Evolutionary conservation across 2,329 filamentous ascomycete genomes (phyloP), one percentile per base, ranked within the genome.

Genomic region (Cytospora paraplurivora): DNA sequence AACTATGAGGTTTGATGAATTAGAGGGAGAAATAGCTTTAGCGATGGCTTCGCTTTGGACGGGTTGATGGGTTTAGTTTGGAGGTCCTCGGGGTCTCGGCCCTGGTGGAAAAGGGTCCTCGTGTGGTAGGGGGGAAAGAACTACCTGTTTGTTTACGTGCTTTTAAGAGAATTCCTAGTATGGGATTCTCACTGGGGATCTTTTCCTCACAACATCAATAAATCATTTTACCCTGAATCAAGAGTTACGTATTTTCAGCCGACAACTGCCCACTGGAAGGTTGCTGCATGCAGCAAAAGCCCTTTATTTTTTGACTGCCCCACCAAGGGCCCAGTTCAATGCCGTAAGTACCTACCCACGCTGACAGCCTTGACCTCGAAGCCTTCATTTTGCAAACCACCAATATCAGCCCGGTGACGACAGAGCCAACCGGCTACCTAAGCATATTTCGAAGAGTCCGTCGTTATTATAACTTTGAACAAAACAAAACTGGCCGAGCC

Each of bases 281-380:
- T 13, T 44, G 41, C 41, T 44, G 41, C 41, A 44, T 33, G 51
- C 58, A 54, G 58, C 58, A 61, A 27, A 27, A 61, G 58, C 58
- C 58, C 58, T 61, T 61, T 55, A 11, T 49, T 55, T 61, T 56
- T 61, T 61, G 51, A 55, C 32, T 50, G 52, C 59, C 59, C 59
- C 59, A 61, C 59, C 51, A 61, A 50, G 38, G 8, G 8, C 32
- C 38, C 33, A 55, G 59, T 27, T 27, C 27, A 27, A 34, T 55
- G 44, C 44, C 44, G n/a, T 47, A 47, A 47, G 44, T 47, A 47
- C n/a, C 17, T 47, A 47, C 41, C 17, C 41, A 44, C 15, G 19
- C 15, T n/a, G 21, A 19, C 44, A 21, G 27, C 27, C n/a, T 47
- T 47, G n/a, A 47, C 44, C n/a, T 47, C 44, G 44, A 19, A 27